These are phyloP conservation scores for Mucor circinelloides DNA, from an alignment of 371 early-diverging fungal species.

Conservation along the genomic window DNA sequence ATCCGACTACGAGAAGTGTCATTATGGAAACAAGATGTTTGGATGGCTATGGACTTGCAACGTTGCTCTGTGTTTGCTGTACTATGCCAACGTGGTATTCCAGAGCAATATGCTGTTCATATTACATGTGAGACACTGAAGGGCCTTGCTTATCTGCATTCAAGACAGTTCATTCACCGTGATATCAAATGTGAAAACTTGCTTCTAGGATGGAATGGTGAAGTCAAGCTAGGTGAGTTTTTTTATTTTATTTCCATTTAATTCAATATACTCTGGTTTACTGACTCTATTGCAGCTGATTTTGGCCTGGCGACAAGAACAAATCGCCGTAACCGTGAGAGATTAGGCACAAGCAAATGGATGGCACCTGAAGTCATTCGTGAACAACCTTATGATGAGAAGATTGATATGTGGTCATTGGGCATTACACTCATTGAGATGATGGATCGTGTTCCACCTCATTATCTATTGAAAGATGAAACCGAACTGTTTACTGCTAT, in stretches of 20 bases:
- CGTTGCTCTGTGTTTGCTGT: conserved; percentile 56
- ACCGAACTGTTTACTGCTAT: conserved; percentile 46
- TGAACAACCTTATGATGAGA: conserved; percentile 81
- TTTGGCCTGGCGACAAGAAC: conserved; percentile 50
- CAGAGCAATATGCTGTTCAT: conserved; percentile 48
- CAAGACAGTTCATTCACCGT: conserved; percentile 95
- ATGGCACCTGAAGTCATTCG: conserved; percentile 96
- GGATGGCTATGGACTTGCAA: conserved; percentile 57
- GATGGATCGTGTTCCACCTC: conserved; percentile 60
- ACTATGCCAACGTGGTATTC: conserved; percentile 53
- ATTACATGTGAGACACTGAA: conserved; percentile 53
- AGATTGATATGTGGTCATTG: conserved; percentile 95
- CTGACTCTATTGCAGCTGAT: conserved; percentile 27
- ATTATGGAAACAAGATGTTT: conserved; percentile 52
- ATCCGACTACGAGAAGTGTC: conserved; percentile 51
- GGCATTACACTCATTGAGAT: conserved; percentile 92
- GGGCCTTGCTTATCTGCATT: conserved; percentile 92
- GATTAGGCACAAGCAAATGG: conserved; percentile 98
- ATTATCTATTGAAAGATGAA: conserved; percentile 53
- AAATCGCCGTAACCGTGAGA: conserved; percentile 65
- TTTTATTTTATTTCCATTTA: no score
- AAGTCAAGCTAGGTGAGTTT: conserved; percentile 96
- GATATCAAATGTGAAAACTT: conserved; percentile 98
- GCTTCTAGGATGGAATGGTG: conserved; percentile 90
- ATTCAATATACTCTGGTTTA: neutral